Evolutionary conservation across 2,329 filamentous ascomycete species (phyloP).

Genomic region (Trichoderma breve): DNA sequence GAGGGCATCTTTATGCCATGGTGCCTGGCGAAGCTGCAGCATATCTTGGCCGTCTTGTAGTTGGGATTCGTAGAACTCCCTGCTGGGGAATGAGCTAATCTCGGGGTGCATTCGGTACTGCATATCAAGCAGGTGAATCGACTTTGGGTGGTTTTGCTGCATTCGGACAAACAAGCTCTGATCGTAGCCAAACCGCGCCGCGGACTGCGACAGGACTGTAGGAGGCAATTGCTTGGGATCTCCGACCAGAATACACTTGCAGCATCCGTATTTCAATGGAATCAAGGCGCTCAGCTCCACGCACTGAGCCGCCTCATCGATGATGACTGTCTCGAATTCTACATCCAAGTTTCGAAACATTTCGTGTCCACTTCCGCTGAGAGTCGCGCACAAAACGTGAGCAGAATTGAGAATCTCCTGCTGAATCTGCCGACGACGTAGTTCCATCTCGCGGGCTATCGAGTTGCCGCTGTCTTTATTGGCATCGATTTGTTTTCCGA

Average conservation of each 20-base stretch:
- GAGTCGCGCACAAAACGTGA: slow-evolving; percentile 89
- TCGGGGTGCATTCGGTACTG: slow-evolving; percentile 99
- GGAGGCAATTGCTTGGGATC: slow-evolving; percentile 97
- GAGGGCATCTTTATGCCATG: slow-evolving; percentile 81
- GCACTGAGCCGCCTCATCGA: slow-evolving; percentile 97
- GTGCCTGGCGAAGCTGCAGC: slow-evolving; percentile 68
- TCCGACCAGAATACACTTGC: slow-evolving; percentile 94
- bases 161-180: slow-evolving; percentile 98
- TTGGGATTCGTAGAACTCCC: slow-evolving; percentile 86
- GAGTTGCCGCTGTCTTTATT: slow-evolving; percentile 83
- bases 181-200: slow-evolving; percentile 89
- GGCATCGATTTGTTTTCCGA: slow-evolving; percentile 82
- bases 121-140: slow-evolving; percentile 91
- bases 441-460: slow-evolving; percentile 77
- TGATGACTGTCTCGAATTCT: slow-evolving; percentile 97
- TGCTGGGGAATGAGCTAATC: slow-evolving; percentile 87
- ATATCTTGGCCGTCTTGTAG: slow-evolving; percentile 84
- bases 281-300: slow-evolving; percentile 96
- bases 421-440: slow-evolving; percentile 79
- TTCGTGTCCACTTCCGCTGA: slow-evolving; percentile 94
- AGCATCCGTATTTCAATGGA: slow-evolving; percentile 93
- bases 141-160: slow-evolving; percentile 85
- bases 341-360: slow-evolving; percentile 94
- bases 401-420: slow-evolving; percentile 88
- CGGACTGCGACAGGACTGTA: slow-evolving; percentile 91